Conservation (phyloP, 2,329 filamentous ascomycete genomes). For the Myriosclerotinia scirpicola region DNA sequence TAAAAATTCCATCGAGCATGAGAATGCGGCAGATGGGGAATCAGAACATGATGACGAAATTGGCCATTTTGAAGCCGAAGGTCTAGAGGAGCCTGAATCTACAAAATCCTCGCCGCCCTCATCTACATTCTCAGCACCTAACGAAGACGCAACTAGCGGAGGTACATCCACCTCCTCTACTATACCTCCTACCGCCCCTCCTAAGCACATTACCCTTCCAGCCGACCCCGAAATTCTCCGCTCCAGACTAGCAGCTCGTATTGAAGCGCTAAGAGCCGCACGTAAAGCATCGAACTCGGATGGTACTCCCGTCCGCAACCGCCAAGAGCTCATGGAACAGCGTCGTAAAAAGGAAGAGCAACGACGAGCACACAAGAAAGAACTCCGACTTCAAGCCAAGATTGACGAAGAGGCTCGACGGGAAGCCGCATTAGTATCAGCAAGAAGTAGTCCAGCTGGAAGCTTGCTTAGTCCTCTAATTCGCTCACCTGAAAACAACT, state of each 20-base stretch:
- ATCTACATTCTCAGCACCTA: slow-evolving; percentile 58
- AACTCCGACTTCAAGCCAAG: slow-evolving; percentile 72
- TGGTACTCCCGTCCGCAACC: slow-evolving; percentile 77
- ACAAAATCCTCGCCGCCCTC: slow-evolving; percentile 46
- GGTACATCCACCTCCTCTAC: slow-evolving; percentile 72
- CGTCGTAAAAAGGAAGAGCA: slow-evolving; percentile 84
- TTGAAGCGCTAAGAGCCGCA: slow-evolving; percentile 79
- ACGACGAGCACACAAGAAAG: slow-evolving; percentile 85
- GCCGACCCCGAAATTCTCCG: slow-evolving; percentile 73
- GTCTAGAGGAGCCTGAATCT: slow-evolving; percentile 49
- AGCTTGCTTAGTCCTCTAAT: slow-evolving; percentile 57
- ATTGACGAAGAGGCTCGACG: slow-evolving; percentile 72
- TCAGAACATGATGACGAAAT: slow-evolving; percentile 40
- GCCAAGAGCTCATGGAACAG: slow-evolving; percentile 89
- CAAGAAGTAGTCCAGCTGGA: slow-evolving; percentile 57
- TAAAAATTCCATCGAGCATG: slow-evolving; percentile 26
- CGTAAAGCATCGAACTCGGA: slow-evolving; percentile 85
- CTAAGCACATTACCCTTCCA: slow-evolving; percentile 66
- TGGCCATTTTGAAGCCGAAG: slow-evolving; percentile 48
- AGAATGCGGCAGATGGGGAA: slow-evolving; percentile 35
- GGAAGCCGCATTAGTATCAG: slow-evolving; percentile 59
- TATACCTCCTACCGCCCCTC: slow-evolving; percentile 58
- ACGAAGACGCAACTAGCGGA: slow-evolving; percentile 56
- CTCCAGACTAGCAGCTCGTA: slow-evolving; percentile 75
- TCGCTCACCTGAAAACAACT: slow-evolving; percentile 62